Evolutionary conservation across 2,329 filamentous ascomycete genomes (phyloP).

Genomic region (Diplodia corticola): DNA sequence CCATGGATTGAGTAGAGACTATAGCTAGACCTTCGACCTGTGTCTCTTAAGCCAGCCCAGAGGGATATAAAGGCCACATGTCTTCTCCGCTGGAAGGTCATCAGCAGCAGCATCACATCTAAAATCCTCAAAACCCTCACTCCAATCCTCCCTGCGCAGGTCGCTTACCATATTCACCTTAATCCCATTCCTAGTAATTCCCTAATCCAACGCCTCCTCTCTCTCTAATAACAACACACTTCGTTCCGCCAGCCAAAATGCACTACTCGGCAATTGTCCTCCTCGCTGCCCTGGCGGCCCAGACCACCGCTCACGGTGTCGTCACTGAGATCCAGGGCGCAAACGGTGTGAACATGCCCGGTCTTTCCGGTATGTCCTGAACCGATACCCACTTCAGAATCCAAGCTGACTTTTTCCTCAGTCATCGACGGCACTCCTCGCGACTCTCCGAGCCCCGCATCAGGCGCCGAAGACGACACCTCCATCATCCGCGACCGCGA

Average conservation of each 20-base stretch:
- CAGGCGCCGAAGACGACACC: slow-evolving; percentile 69
- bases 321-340: slow-evolving; percentile 58
- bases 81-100: not conserved
- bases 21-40: not conserved
- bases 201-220: not conserved
- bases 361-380: slow-evolving; percentile 51
- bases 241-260: slow-evolving; percentile 42
- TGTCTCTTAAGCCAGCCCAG: not conserved
- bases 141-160: slow-evolving; percentile 19
- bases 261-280: slow-evolving; percentile 50
- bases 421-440: slow-evolving; percentile 67
- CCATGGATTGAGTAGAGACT: not conserved
- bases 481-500: slow-evolving; percentile 66
- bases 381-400: not conserved
- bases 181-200: not conserved
- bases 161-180: slow-evolving; percentile 3
- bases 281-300: slow-evolving; percentile 46
- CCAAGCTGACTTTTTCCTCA: slow-evolving; percentile 30
- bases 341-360: slow-evolving; percentile 64
- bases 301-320: slow-evolving; percentile 60
- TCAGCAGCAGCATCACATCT: slow-evolving; percentile 8
- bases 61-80: not conserved
- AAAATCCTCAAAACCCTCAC: slow-evolving; percentile 3
- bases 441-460: slow-evolving; percentile 62
- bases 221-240: not conserved